Evolutionary conservation across 495 filamentous ascomycete species (phyloP).

Genomic region (Penicillium waksmanii): DNA sequence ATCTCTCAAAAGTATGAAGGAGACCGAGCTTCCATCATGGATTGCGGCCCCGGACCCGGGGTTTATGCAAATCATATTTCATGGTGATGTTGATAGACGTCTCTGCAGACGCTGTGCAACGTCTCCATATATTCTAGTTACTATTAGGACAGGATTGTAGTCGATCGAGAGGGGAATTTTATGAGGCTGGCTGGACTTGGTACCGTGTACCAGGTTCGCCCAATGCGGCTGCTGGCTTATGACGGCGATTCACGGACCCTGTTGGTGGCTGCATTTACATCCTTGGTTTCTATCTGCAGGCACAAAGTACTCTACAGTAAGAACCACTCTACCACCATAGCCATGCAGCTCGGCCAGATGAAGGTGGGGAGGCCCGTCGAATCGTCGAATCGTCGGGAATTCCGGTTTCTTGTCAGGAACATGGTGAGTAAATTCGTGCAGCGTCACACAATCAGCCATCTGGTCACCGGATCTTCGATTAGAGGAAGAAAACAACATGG

Average conservation of each 20-base stretch:
- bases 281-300: slow-evolving; percentile 4
- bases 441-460: slow-evolving; percentile 6
- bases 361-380: neutral
- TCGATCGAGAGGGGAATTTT: slow-evolving; percentile 8
- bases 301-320: slow-evolving; percentile 4
- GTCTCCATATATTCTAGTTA: neutral
- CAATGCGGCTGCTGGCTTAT: neutral
- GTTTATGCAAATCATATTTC: neutral
- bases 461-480: neutral
- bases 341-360: neutral
- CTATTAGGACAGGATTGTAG: neutral
- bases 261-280: neutral
- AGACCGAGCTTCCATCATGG: neutral
- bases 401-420: neutral
- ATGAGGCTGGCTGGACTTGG: slow-evolving; percentile 15
- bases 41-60: neutral
- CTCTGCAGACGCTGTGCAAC: slow-evolving; percentile 7
- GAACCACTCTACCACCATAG: neutral
- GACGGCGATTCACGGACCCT: slow-evolving; percentile 5
- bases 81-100: neutral
- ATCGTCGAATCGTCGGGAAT: neutral
- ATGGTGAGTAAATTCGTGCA: neutral
- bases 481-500: neutral
- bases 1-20: neutral
- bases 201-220: slow-evolving; percentile 12